Evolutionary conservation across 2,329 filamentous ascomycete species (phyloP), one percentile per base, ranked within the genome.

Genomic region (Oidium heveae): DNA sequence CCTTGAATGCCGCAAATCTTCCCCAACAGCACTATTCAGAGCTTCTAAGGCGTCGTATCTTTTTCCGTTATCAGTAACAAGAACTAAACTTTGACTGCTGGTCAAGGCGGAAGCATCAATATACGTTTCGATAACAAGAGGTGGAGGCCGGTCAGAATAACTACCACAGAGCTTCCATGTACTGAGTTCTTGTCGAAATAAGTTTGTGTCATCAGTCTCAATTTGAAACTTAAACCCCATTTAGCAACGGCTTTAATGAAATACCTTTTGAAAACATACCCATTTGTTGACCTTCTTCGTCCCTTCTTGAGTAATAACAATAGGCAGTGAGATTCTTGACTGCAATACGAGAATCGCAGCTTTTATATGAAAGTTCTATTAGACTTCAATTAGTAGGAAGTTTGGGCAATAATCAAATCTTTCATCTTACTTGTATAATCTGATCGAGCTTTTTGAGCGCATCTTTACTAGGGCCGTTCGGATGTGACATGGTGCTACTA

Each of bases 311-410:
- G 67, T 74, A 65, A 65, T 75, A 68, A 64, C 80, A 69, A 62
- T 57, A 18, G 64, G 63, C 9, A 93, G 74, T 55, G 79, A 77
- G 58, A 88, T 80, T 60, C 89, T 77, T 10, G 88, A 84, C 59
- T 88, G 84, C 37, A 94, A 71, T 55, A 96, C 81, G 52, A 91
- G 76, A 53, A 91, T 76, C 41, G 87, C 86, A 37, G 85, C 82
- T 71, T 95, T 96, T 60, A 79, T 80, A 66, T 88, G 85, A 68
- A 94, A 91, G 66, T 95, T 94, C 87, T 95, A 63, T 36, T n/a
- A 47, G 55, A n/a, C n/a, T 53, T 43, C 56, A 52, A 18, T 46
- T 56, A 52, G 55, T 43, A 10, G 34, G 37, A 7, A 39, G 49
- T 44, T 39, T 28, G 20, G 32, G 28, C 28, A 37, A 55, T 44